Evolutionary conservation across 768 basidiomycete species (phyloP).

Genomic region (Infundibulicybe gibba): DNA sequence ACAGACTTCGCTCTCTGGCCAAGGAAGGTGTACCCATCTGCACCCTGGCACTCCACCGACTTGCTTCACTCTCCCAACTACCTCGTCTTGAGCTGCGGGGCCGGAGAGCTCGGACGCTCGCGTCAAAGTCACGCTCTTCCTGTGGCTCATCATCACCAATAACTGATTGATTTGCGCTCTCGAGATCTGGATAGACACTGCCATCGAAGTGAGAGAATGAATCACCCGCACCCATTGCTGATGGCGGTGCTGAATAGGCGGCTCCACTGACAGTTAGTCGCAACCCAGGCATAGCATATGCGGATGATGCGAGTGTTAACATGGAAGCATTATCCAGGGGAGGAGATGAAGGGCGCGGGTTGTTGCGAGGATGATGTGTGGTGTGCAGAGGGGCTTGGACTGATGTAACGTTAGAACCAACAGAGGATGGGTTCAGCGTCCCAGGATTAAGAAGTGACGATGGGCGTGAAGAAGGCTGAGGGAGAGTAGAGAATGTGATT

Average conservation of each 20-base stretch:
- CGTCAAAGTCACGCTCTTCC: slow-evolving; percentile 73
- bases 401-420: slow-evolving; percentile 22
- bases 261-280: slow-evolving; percentile 41
- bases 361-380: slow-evolving; percentile 91
- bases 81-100: slow-evolving; percentile 83
- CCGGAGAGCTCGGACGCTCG: slow-evolving; percentile 85
- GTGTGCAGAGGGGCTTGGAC: slow-evolving; percentile 89
- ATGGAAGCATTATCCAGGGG: slow-evolving; percentile 91
- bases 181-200: slow-evolving; percentile 56
- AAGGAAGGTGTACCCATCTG: slow-evolving; percentile 44
- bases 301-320: slow-evolving; percentile 90
- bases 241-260: slow-evolving; percentile 43
- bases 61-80: slow-evolving; percentile 90
- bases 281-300: slow-evolving; percentile 70
- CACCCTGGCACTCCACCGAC: slow-evolving; percentile 80
- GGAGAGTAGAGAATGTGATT: slow-evolving; percentile 72
- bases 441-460: slow-evolving; percentile 34
- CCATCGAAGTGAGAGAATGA: slow-evolving; percentile 74
- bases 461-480: slow-evolving; percentile 44
- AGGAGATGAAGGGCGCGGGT: slow-evolving; percentile 88
- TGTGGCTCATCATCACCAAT: slow-evolving; percentile 64
- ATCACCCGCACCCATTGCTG: slow-evolving; percentile 51
- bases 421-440: slow-evolving; percentile 20
- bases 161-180: slow-evolving; percentile 66
- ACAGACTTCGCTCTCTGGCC: slow-evolving; percentile 51